Percentiles rank a stretch among this genome's conserved stretches.
Evolutionary conservation across 257 asterid species (phyloP).

Genomic region (Primulina huaijiensis): DNA sequence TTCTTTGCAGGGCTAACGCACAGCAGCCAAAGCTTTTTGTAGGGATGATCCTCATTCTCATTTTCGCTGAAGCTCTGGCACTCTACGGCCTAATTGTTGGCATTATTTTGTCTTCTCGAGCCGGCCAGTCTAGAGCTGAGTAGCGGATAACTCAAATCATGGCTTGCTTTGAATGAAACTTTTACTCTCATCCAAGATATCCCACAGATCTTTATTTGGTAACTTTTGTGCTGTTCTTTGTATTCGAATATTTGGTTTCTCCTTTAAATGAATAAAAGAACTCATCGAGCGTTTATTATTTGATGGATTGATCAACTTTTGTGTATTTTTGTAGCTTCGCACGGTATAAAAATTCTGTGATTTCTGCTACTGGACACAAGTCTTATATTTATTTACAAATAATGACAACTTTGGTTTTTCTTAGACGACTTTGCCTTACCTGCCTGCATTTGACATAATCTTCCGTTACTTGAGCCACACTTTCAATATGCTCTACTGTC

Average conservation of each 20-base stretch:
- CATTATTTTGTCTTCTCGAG: slow-evolving; percentile 68
- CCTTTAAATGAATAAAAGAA: not conserved
- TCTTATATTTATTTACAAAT: no score
- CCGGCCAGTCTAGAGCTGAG: slow-evolving; percentile 77
- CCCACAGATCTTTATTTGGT: not conserved
- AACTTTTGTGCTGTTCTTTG: not conserved
- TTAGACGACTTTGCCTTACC: no score
- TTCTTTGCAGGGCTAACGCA: slow-evolving; percentile 61
- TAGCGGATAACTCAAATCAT: slow-evolving; percentile 18
- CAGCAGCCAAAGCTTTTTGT: slow-evolving; percentile 74
- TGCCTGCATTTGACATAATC: no score
- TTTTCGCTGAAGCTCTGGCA: slow-evolving; percentile 72
- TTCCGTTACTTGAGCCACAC: no score
- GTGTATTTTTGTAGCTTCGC: not conserved
- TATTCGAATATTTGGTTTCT: not conserved
- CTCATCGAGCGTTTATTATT: not conserved
- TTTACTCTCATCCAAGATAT: not conserved
- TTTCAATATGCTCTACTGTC: not conserved
- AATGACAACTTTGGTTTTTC: no score
- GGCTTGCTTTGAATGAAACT: not conserved
- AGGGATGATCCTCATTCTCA: slow-evolving; percentile 78
- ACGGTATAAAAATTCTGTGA: not conserved
- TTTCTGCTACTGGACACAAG: not conserved
- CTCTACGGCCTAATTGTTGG: slow-evolving; percentile 74
- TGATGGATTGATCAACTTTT: not conserved